Percentiles rank a stretch among this genome's conserved stretches.
Conservation (phyloP, 345 rosid species). For the Populus euphratica region DNA sequence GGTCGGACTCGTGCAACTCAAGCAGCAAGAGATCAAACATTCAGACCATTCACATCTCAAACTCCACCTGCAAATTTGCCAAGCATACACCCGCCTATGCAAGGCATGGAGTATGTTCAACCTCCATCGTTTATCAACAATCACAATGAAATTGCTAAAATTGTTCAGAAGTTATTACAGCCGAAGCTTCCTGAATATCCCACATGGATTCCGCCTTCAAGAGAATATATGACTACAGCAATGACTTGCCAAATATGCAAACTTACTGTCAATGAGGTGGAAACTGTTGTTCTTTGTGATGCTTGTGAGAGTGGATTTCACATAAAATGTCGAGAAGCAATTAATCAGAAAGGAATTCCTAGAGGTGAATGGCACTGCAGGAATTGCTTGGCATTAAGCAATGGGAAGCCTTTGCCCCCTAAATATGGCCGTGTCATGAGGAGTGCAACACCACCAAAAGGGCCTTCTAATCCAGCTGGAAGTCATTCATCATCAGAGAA, state of each 20-base stretch:
- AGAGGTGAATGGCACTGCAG: constrained; percentile 92
- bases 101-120: constrained; percentile 47
- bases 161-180: constrained; percentile 62
- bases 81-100: constrained; percentile 51
- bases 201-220: constrained; percentile 90
- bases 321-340: constrained; percentile 64
- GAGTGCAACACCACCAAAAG: constrained; percentile 48
- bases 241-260: constrained; percentile 71
- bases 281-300: constrained; percentile 75
- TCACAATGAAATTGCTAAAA: constrained; percentile 68
- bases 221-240: constrained; percentile 79
- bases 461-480: constrained; percentile 40
- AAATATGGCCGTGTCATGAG: constrained; percentile 84
- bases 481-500: constrained; percentile 52
- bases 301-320: constrained; percentile 92
- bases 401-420: constrained; percentile 86
- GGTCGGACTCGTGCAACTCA: constrained; percentile 34
- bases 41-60: constrained; percentile 58
- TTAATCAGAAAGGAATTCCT: constrained; percentile 64
- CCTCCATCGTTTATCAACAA: constrained; percentile 35
- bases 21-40: constrained; percentile 49
- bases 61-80: constrained; percentile 43
- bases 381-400: constrained; percentile 59
- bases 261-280: constrained; percentile 62
- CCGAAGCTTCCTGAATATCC: constrained; percentile 59